Evolutionary conservation across 345 rosid genomes (phyloP).

Genomic region (Noccaea bulbosa): DNA sequence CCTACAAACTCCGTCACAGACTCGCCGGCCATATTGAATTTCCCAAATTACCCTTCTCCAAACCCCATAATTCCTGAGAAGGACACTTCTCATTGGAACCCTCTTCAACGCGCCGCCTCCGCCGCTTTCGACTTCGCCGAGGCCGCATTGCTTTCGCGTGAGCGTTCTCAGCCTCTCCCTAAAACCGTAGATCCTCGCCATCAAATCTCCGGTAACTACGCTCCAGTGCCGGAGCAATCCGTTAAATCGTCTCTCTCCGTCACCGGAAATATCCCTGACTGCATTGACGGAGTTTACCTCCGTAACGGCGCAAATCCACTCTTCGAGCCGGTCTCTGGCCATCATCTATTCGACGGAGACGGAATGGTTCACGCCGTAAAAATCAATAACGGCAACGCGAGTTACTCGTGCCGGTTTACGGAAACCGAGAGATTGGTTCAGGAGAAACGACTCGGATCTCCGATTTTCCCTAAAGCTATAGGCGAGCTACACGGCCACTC

Average conservation of each 20-base stretch:
- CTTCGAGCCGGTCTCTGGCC: constrained; percentile 83
- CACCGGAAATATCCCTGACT: constrained; percentile 68
- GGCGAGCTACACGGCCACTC: constrained; percentile 90
- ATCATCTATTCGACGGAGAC: constrained; percentile 93
- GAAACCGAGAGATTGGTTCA: constrained; percentile 67
- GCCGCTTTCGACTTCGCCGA: constrained; percentile 69
- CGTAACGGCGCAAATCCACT: constrained; percentile 97
- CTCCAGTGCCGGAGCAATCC: constrained; percentile 81
- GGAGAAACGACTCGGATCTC: constrained; percentile 56
- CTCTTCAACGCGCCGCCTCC: constrained; percentile 71
- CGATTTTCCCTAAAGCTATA: constrained; percentile 87
- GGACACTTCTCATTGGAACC: constrained; percentile 56
- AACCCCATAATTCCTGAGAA: constrained; percentile 39
- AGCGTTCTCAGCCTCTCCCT: constrained; percentile 67
- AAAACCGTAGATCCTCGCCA: constrained; percentile 82
- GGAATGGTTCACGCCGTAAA: constrained; percentile 93
- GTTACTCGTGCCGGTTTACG: constrained; percentile 91
- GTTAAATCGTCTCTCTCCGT: constrained; percentile 59
- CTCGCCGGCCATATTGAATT: constrained; percentile 60
- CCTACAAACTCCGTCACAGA: constrained; percentile 41
- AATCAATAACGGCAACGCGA: constrained; percentile 58
- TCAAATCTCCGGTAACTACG: constrained; percentile 88
- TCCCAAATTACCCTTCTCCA: constrained; percentile 54
- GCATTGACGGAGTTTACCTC: constrained; percentile 80
- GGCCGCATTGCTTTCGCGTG: constrained; percentile 61